Evolutionary conservation across 176 grass and related monocot genomes (phyloP), one percentile per base, ranked within the genome.

Genomic region (Alopecurus myosuroides): DNA sequence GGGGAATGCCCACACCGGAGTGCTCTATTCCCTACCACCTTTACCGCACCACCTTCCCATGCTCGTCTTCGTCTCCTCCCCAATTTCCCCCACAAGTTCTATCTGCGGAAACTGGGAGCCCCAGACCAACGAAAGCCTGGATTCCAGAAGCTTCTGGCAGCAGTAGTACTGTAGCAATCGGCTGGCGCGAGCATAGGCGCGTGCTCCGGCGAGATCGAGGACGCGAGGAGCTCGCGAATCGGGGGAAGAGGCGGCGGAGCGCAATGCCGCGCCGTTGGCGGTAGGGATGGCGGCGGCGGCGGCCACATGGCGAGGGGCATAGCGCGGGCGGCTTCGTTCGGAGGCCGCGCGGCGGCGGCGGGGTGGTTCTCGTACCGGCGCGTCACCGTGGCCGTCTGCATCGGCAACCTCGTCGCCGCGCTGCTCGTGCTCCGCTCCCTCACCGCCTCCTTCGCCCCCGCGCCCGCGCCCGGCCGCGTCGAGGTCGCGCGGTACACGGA

Each of bases 401-500:
- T 85, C 60, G 81, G 84, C 3, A 99, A 99, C 85, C 88, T 96
- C 25, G 72, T 96, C 42, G 91, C 90, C 63, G 88, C 86, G 42
- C 84, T 99, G 56, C 70, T 99, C 49, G 90, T 99, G 80, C 88
- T 99, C 25, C 90, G 93, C 76, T 91, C 88, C 85, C 82, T 94
- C 72, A 91, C 88, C 60, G 81, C 86, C 48, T 75, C 77, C 67
- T 48, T 57, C 44, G 36, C 55, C 1, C 70, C 85, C 10, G 4
- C 40, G 84, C 76, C 82, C 79, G 66, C 45, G 44, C 45, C 15
- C 14, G 46, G 46, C 46, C 82, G 83, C 8, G 66, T 18, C 48
- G 73, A 82, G 71, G 79, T 73, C 53, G 85, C 71, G 68, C 55
- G 65, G 78, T 90, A 92, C 76, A 58, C 90, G 82, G 88, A 94